phyloP scores from a whole-genome alignment of 179 eudicot genomes.

The Silene noctiflora region DNA sequence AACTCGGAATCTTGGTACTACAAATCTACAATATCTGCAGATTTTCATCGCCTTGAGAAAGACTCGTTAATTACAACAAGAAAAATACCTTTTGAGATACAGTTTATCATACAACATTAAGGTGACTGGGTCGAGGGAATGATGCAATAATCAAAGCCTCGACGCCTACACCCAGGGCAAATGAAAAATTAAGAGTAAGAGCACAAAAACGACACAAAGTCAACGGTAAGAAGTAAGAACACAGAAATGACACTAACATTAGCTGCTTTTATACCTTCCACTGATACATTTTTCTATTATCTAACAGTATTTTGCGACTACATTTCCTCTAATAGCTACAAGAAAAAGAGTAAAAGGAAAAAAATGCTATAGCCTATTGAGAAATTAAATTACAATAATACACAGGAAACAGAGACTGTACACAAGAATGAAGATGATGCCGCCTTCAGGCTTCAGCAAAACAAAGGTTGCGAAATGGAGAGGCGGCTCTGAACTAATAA shows the following conservation, averaged over 20 bases:
- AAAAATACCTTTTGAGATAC: not conserved
- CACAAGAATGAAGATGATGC: conserved; percentile 57
- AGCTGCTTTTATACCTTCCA: conserved; percentile 8
- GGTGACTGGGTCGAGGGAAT: not conserved
- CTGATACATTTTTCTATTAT: not conserved
- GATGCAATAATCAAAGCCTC: conserved; percentile 11
- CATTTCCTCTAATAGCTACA: not conserved
- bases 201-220: not conserved
- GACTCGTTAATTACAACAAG: not conserved
- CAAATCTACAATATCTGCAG: not conserved
- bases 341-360: not conserved
- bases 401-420: conserved; percentile 44
- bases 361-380: conserved; percentile 33
- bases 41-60: not conserved
- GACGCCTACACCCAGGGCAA: not conserved
- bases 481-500: conserved; percentile 25
- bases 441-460: conserved; percentile 23
- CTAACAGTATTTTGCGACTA: conserved; percentile 7
- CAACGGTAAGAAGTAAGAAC: not conserved
- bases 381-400: conserved; percentile 51
- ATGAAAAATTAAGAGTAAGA: not conserved
- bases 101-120: conserved; percentile 8
- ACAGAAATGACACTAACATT: conserved; percentile 5
- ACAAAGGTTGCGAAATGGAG: conserved; percentile 10
- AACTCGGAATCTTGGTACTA: no score